Percentiles rank a stretch among this genome's conserved stretches.
Evolutionary conservation across 2,329 filamentous ascomycete genomes (phyloP).

Genomic region (Trichoderma atroviride): DNA sequence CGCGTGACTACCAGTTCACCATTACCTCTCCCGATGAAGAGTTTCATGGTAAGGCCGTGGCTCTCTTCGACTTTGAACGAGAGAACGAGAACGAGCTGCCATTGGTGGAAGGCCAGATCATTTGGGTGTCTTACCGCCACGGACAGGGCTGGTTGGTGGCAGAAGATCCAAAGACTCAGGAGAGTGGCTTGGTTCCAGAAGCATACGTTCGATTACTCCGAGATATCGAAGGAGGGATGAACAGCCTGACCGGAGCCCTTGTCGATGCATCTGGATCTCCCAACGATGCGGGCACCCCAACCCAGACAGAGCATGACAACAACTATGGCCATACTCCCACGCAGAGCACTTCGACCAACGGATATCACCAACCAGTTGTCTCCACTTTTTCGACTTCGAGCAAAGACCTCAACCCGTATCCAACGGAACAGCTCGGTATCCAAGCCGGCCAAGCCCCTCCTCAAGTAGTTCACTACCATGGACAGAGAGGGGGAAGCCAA

Average conservation of each 20-base stretch:
- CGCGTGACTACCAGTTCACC: conserved; percentile 90
- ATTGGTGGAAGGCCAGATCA: conserved; percentile 90
- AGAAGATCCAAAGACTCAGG: conserved; percentile 89
- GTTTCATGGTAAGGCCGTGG: conserved; percentile 95
- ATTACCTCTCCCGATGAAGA: conserved; percentile 95
- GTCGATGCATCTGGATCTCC: conserved; percentile 55
- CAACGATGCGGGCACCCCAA: conserved; percentile 62
- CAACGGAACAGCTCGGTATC: conserved; percentile 64
- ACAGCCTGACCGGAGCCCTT: conserved; percentile 66
- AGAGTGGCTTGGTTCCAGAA: conserved; percentile 93
- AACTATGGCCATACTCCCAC: conserved; percentile 53
- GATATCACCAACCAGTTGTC: conserved; percentile 69
- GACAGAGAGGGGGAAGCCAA: conserved; percentile 68
- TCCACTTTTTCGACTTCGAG: conserved; percentile 72
- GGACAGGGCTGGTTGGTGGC: conserved; percentile 97
- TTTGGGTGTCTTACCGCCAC: conserved; percentile 93
- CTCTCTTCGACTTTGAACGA: conserved; percentile 89
- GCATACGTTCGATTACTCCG: conserved; percentile 91
- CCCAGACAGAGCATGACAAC: conserved; percentile 58
- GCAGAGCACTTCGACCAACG: conserved; percentile 54
- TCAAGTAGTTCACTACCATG: conserved; percentile 69
- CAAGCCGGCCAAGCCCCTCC: conserved; percentile 65
- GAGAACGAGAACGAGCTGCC: conserved; percentile 97
- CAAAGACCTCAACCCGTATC: conserved; percentile 69
- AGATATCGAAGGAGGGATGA: conserved; percentile 90